Conservation (phyloP, 2,329 filamentous ascomycete genomes). For the Fusarium drepaniforme region DNA sequence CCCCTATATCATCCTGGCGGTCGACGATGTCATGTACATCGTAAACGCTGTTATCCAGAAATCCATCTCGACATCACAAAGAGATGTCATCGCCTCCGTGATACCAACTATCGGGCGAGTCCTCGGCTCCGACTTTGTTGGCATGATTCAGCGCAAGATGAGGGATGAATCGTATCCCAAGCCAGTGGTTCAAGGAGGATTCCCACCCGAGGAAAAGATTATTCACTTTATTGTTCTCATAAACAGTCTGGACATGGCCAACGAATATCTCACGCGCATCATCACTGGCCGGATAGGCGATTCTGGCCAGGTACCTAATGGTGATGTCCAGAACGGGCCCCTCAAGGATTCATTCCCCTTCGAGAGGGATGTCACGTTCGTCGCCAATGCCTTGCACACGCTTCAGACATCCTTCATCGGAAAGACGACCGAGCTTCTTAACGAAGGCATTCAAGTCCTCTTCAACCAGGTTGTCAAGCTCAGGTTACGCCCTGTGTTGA, state of each 20-base stretch:
- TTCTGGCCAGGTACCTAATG: constrained; percentile 52
- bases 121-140: constrained; percentile 89
- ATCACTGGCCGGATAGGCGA: constrained; percentile 74
- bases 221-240: constrained; percentile 92
- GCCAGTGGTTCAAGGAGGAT: constrained; percentile 79
- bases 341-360: constrained; percentile 83
- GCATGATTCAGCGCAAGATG: constrained; percentile 98
- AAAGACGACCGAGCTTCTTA: constrained; percentile 85
- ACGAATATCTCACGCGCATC: constrained; percentile 91
- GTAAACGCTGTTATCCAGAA: constrained; percentile 92
- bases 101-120: constrained; percentile 84
- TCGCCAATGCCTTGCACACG: constrained; percentile 74
- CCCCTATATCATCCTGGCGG: constrained; percentile 93
- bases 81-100: constrained; percentile 80
- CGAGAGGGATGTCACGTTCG: constrained; percentile 77
- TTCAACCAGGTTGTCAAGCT: constrained; percentile 90
- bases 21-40: constrained; percentile 99
- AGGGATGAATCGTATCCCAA: constrained; percentile 94
- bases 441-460: constrained; percentile 86
- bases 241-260: constrained; percentile 94
- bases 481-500: constrained; percentile 84
- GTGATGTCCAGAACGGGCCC: constrained; percentile 53
- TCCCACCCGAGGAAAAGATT: constrained; percentile 90
- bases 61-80: constrained; percentile 87
- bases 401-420: constrained; percentile 79